These are phyloP conservation scores for Ajuga chamaepitys DNA, from an alignment of 257 asterid species.

Conservation along the genomic window DNA sequence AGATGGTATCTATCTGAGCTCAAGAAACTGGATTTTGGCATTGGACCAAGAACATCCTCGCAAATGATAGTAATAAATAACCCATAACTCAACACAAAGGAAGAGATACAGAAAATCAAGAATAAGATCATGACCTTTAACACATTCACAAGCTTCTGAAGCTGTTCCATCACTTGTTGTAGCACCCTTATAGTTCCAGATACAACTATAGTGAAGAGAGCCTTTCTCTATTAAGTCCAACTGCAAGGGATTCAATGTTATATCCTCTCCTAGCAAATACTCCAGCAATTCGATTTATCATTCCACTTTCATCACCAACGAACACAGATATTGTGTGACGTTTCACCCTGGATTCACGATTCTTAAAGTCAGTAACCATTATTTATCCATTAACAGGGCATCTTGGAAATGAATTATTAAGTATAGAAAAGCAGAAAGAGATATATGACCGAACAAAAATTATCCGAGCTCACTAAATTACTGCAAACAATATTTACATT, in stretches of 20 bases:
- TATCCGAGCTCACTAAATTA: neutral
- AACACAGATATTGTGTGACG: conserved; percentile 83
- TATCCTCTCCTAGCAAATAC: conserved; percentile 97
- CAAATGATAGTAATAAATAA: too few species aligned
- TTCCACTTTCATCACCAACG: conserved; percentile 99
- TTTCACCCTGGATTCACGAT: conserved; percentile 45
- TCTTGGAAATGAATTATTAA: neutral
- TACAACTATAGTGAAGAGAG: conserved; percentile 89
- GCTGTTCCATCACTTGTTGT: conserved; percentile 86
- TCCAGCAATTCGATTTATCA: conserved; percentile 96
- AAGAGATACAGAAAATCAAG: neutral
- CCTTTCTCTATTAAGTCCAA: conserved; percentile 95
- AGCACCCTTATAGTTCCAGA: conserved; percentile 81
- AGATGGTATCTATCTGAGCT: too few species aligned
- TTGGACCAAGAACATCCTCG: too few species aligned
- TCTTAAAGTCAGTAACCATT: neutral
- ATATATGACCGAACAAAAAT: neutral
- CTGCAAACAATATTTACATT: too few species aligned
- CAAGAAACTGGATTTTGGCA: too few species aligned
- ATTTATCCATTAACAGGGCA: neutral
- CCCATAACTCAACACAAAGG: neutral
- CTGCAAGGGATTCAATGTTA: conserved; percentile 96
- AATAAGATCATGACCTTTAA: conserved; percentile 51
- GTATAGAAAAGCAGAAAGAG: neutral
- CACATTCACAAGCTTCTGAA: conserved; percentile 86